phyloP scores from a whole-genome alignment of 441 rosid species.

The Euphorbia schlechtendalii region DNA sequence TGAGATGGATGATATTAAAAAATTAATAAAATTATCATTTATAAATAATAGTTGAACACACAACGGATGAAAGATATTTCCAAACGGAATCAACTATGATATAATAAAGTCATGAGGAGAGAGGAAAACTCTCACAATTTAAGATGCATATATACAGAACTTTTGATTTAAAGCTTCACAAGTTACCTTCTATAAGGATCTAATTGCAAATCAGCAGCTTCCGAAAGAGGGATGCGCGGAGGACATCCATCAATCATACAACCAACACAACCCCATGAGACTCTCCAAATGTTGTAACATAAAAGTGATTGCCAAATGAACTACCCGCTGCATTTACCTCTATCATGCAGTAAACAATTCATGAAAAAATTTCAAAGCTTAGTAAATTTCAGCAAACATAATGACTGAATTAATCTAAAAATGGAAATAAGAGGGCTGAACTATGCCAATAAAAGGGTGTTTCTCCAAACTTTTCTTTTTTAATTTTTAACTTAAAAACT shows the following conservation, averaged over 20 bases:
- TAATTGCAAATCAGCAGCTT: constrained; percentile 75
- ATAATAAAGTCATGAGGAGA: background rate
- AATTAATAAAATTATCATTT: background rate
- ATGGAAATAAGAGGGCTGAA: too few relatives aligned
- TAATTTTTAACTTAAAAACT: too few relatives aligned
- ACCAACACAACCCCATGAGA: constrained; percentile 99
- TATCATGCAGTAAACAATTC: constrained; percentile 25
- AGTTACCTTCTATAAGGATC: constrained; percentile 90
- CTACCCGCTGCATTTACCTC: constrained; percentile 82
- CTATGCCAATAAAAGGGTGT: too few relatives aligned
- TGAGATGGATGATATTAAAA: background rate
- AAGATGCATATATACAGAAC: background rate
- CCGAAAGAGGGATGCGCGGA: constrained; percentile 72
- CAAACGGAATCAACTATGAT: background rate
- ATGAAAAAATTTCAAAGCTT: constrained; percentile 8
- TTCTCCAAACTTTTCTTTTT: too few relatives aligned
- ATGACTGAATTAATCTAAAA: too few relatives aligned
- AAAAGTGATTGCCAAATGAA: constrained; percentile 67
- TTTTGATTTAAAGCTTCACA: background rate
- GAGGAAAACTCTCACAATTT: background rate
- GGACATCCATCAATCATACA: constrained; percentile 94
- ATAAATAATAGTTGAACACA: background rate
- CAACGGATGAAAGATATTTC: background rate
- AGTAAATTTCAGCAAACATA: background rate
- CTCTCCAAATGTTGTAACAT: constrained; percentile 90